Base-by-base conservation (phyloP, 2,329 filamentous ascomycete genomes). In the Sporothrix luriei region DNA sequence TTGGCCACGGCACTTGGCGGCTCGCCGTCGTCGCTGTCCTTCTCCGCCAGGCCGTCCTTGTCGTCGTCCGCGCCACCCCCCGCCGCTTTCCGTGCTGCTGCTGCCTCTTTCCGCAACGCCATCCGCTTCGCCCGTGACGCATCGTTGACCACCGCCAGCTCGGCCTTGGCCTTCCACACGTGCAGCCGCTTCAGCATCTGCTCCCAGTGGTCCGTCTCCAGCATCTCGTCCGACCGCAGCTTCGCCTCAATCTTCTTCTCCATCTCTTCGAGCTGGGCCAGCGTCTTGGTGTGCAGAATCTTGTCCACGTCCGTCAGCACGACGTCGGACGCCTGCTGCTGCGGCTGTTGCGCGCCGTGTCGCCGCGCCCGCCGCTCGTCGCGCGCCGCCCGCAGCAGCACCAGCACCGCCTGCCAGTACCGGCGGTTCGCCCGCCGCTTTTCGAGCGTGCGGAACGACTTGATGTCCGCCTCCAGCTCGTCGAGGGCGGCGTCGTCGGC, bases 201-300 rank as follows among this genome's bases (percentile, higher is more conserved):
- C 77, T 97, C 93, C 95, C 95, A 99, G 78, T 98, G 99, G 80
- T 99, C 95, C 2, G 91, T 93, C 79, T 99, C 95, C 74, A 99
- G 94, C 51, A 92, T 90, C 76, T 97, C 94, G 77, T 97, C 90
- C 9, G 93, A 96, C 67, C 89, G 85, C 62, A 99, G 82, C 81
- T 99, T 99, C 19, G 85, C 83, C 77, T 88, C 89, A 78, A 99
- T 95, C 81, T 98, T 94, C 73, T 84, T 87, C 80, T 99, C 94
- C 64, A 99, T 83, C 21, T 87, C 87, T 77, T 94, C 90, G n/a
- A 99, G 84, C 78, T 98, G 92, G 75, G 93, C 90, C 75, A 92
- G 89, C 19, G 89, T 88, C 81, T 99, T 99, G 10, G 93, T 92
- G 3, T 87, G 86, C 13, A 99, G 84, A 46, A 99, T 88, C 76